A percentile compares a stretch with the other conserved stretches of the same genome.
Evolutionary conservation across 495 filamentous ascomycete genomes (phyloP).

Genomic region (Annulohypoxylon maeteangense): DNA sequence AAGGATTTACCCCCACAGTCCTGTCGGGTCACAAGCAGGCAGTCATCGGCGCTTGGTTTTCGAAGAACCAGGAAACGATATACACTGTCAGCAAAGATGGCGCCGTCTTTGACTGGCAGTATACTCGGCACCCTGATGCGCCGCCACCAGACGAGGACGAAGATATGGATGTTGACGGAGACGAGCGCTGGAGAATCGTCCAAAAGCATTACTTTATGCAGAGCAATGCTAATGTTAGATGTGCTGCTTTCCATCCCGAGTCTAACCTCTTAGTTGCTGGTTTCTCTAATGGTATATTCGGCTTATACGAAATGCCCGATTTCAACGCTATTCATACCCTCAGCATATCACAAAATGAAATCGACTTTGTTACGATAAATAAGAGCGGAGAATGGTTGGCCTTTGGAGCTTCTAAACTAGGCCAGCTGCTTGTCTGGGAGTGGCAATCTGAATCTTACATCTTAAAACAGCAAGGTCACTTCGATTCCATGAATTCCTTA

Average conservation of each 20-base stretch:
- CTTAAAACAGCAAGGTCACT: conserved; percentile 96
- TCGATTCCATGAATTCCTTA: conserved; percentile 94
- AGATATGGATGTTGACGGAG: conserved; percentile 68
- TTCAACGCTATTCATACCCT: conserved; percentile 92
- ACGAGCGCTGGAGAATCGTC: conserved; percentile 83
- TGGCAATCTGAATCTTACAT: conserved; percentile 99
- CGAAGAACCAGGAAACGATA: conserved; percentile 82
- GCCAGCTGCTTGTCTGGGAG: conserved; percentile 96
- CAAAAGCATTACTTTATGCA: conserved; percentile 93
- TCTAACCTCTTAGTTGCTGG: conserved; percentile 90
- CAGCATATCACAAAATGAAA: conserved; percentile 95
- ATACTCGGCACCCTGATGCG: conserved; percentile 63
- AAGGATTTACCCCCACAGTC: conserved; percentile 88
- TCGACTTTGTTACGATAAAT: conserved; percentile 92
- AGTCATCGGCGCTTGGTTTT: conserved; percentile 91
- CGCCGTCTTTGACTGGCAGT: conserved; percentile 73
- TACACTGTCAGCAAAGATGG: conserved; percentile 69
- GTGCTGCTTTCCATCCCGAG: conserved; percentile 85
- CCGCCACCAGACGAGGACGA: conserved; percentile 65
- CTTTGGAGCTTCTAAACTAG: conserved; percentile 95
- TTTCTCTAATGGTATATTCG: conserved; percentile 93
- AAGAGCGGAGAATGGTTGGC: conserved; percentile 96
- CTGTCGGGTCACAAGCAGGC: conserved; percentile 89
- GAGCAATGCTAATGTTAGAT: conserved; percentile 85
- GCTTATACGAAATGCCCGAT: conserved; percentile 94